Conservation (phyloP, 2,329 filamentous ascomycete species). For the Diaporthe sp. region DNA sequence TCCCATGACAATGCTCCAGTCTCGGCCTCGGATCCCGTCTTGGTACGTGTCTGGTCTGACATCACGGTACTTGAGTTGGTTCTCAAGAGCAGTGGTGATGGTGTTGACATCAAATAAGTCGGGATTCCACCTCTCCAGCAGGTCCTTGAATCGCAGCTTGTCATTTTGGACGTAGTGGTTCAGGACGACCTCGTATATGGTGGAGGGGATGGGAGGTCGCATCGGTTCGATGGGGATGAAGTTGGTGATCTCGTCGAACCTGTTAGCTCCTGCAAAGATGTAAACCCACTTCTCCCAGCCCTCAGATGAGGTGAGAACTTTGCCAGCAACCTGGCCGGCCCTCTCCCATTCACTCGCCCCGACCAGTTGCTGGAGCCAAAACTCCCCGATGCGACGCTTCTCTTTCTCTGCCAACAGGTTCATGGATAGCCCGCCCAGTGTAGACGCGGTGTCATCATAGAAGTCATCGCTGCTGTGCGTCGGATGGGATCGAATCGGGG, state of each 20-base stretch:
- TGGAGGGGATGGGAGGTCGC: slow-evolving; percentile 80
- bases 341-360: slow-evolving; percentile 77
- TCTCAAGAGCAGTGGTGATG: slow-evolving; percentile 82
- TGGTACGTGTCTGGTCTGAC: slow-evolving; percentile 81
- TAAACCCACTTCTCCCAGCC: slow-evolving; percentile 97
- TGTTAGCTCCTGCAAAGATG: slow-evolving; percentile 86
- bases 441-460: slow-evolving; percentile 77
- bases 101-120: slow-evolving; percentile 85
- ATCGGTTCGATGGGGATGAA: slow-evolving; percentile 84
- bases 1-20: slow-evolving; percentile 92
- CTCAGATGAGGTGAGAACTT: slow-evolving; percentile 81
- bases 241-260: slow-evolving; percentile 89
- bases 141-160: slow-evolving; percentile 77
- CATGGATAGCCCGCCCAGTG: slow-evolving; percentile 68
- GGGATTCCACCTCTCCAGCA: slow-evolving; percentile 85
- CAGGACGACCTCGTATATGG: slow-evolving; percentile 89
- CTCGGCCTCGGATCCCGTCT: slow-evolving; percentile 75
- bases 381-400: slow-evolving; percentile 89
- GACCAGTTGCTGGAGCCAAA: slow-evolving; percentile 91
- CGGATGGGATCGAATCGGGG: slow-evolving; percentile 45
- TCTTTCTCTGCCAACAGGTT: slow-evolving; percentile 82
- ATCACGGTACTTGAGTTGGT: slow-evolving; percentile 81
- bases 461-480: slow-evolving; percentile 67
- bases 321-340: slow-evolving; percentile 84
- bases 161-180: slow-evolving; percentile 88